Evolutionary conservation across 768 basidiomycete genomes (phyloP), one percentile per base, ranked within the genome.

Genomic region (Pulveroboletus ravenelii): DNA sequence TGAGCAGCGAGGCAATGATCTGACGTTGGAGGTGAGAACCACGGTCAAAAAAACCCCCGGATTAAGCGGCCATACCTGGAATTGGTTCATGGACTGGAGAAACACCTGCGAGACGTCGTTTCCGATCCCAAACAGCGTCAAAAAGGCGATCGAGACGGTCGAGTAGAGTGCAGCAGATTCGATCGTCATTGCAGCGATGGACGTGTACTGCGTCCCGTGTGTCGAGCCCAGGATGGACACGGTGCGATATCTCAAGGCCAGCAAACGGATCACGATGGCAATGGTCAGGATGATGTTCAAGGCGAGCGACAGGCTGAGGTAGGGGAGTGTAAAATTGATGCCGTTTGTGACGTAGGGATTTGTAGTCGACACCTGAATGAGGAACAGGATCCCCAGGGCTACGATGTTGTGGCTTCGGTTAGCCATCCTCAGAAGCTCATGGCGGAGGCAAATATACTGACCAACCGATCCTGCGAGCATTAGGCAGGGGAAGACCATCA

Each of bases 91-190:
- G 3, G 62, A 39, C 13, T 60, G 62, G 5, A 72, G 30, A 31
- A 71, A 58, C 17, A 69, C 47, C 25, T 67, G 65, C 31, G 64
- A 64, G 2, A 67, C 42, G 0, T 58, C 41, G 10, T 53, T 62
- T 14, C 52, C 41, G 10, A 49, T 6, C 6, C 54, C 58, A 40
- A 62, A 72, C 17, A 61, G 40, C 12, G 63, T 48, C 10, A 74
- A 39, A 48, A 74, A 70, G 0, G 69, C 30, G n/a, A 73, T 17
- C 0, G 61, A 61, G 13, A 61, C 45, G 3, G 54, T 15, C 3
- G 66, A 59, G 43, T 70, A 72, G 3, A 70, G 35, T 1, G 65
- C 55, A 1, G 68, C 69, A 0, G 67, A 69, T 53, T 74, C 72
- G 44, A 74, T 41, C 18, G 68, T 39, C 56, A 74, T 71, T 4